phyloP scores from a whole-genome alignment of 148 eudicot genomes.

The Amaranthus palmeri region DNA sequence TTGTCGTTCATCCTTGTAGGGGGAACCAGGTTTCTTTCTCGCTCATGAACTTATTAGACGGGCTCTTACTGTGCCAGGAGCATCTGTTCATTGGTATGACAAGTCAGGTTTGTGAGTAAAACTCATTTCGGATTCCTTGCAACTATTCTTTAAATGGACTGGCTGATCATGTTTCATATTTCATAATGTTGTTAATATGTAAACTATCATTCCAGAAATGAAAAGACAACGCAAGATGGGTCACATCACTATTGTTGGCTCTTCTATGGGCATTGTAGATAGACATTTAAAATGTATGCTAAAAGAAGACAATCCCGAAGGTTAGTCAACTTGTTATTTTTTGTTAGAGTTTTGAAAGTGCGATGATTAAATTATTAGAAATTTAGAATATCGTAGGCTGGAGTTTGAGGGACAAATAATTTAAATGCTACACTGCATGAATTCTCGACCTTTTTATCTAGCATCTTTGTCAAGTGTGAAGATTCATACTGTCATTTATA shows the following conservation, averaged over 20 bases:
- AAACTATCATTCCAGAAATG: constrained; percentile 52
- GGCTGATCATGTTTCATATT: background rate
- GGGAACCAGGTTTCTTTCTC: constrained; percentile 66
- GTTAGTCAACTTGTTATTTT: constrained; percentile 23
- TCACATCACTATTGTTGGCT: constrained; percentile 78
- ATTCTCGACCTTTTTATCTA: background rate
- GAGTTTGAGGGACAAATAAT: background rate
- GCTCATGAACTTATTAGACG: constrained; percentile 65
- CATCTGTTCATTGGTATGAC: constrained; percentile 86
- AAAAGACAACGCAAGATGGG: constrained; percentile 94
- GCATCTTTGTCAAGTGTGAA: background rate
- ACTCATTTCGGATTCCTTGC: background rate
- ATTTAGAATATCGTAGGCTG: background rate
- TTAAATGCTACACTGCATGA: background rate
- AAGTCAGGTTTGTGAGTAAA: constrained; percentile 65
- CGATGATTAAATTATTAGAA: background rate
- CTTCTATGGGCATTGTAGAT: constrained; percentile 65
- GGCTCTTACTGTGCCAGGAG: constrained; percentile 63
- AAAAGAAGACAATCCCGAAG: constrained; percentile 39
- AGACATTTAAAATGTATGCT: constrained; percentile 53
- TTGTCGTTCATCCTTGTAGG: constrained; percentile 36
- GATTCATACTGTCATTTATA: constrained; percentile 11
- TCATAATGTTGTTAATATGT: constrained; percentile 1
- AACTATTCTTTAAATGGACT: background rate
- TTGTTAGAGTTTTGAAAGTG: background rate